phyloP scores from a whole-genome alignment of 202 grass and related monocot genomes.

The Brachypodium distachyon region DNA sequence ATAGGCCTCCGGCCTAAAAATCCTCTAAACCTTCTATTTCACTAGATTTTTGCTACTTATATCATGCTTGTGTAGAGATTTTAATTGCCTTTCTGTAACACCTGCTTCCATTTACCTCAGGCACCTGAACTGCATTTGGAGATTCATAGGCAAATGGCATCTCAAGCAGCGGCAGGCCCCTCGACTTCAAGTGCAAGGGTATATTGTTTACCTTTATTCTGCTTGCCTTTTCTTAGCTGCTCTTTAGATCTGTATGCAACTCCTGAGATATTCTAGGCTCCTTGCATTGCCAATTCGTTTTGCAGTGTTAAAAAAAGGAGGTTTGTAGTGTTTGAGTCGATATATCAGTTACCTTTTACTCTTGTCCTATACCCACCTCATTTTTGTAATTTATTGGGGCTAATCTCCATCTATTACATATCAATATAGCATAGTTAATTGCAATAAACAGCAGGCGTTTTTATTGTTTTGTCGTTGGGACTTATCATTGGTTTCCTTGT shows the following conservation, averaged over 20 bases:
- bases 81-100: not conserved
- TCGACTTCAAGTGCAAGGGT: slow-evolving; percentile 56
- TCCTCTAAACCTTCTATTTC: not conserved
- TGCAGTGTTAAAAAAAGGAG: not conserved
- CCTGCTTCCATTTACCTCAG: slow-evolving; percentile 25
- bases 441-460: not conserved
- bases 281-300: not conserved
- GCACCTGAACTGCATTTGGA: slow-evolving; percentile 88
- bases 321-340: not conserved
- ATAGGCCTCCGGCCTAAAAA: too few relatives aligned
- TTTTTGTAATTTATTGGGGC: not conserved
- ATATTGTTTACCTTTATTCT: slow-evolving; percentile 9
- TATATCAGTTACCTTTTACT: not conserved
- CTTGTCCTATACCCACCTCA: not conserved
- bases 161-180: slow-evolving; percentile 39
- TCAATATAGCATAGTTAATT: not conserved
- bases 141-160: slow-evolving; percentile 78
- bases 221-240: not conserved
- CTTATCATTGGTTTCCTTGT: not conserved
- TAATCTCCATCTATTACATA: not conserved
- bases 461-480: not conserved
- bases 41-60: not conserved
- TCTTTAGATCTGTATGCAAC: not conserved
- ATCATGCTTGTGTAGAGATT: not conserved
- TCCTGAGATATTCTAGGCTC: not conserved